These are phyloP conservation scores for Nemania serpens DNA, from an alignment of 2,329 filamentous ascomycete species.

Conservation along the genomic window DNA sequence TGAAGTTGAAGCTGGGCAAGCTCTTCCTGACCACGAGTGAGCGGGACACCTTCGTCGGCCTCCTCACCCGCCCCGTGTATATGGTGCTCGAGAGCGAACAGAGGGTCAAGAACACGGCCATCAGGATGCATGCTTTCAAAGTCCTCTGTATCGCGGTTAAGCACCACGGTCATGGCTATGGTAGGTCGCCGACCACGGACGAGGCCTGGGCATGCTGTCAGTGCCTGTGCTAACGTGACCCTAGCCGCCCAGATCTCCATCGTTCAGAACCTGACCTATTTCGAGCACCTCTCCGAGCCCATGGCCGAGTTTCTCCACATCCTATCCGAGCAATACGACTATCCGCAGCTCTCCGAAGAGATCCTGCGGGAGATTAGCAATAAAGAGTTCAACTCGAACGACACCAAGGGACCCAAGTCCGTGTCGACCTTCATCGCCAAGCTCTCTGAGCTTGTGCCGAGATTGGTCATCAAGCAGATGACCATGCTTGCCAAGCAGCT, in stretches of 20 bases:
- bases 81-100: constrained; percentile 93
- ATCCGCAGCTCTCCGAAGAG: constrained; percentile 92
- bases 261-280: constrained; percentile 96
- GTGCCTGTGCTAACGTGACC: constrained; percentile 28
- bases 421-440: constrained; percentile 93
- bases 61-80: constrained; percentile 92
- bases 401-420: constrained; percentile 93
- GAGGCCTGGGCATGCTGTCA: neutral
- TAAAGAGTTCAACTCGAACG: constrained; percentile 97
- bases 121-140: constrained; percentile 97
- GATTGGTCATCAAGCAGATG: constrained; percentile 96
- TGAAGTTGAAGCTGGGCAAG: constrained; percentile 88
- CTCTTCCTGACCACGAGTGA: constrained; percentile 97
- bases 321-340: constrained; percentile 94
- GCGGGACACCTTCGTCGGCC: constrained; percentile 88
- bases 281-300: constrained; percentile 96
- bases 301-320: constrained; percentile 99
- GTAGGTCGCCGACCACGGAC: constrained; percentile 52
- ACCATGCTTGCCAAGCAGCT: constrained; percentile 91
- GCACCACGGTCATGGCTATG: constrained; percentile 95
- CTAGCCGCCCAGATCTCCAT: constrained; percentile 96
- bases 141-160: constrained; percentile 96
- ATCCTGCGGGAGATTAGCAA: constrained; percentile 92
- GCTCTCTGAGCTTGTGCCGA: constrained; percentile 87
- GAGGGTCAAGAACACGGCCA: constrained; percentile 83